Conservation (phyloP, 352 stramenopile species). For the Pythium aquatile region DNA sequence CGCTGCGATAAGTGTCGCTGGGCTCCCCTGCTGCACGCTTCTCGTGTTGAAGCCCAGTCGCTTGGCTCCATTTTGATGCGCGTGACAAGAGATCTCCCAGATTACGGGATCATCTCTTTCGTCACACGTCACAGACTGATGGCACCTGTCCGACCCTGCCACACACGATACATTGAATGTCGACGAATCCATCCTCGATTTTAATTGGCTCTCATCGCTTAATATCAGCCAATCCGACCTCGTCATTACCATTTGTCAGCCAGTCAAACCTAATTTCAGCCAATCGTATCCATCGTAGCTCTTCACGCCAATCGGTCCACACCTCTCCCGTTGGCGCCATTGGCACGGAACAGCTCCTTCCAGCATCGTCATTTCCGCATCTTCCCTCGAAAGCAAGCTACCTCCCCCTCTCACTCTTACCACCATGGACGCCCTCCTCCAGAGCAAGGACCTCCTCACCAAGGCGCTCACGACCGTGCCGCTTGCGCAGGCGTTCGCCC, state of each 20-base stretch:
- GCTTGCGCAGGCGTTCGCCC: constrained; percentile 51
- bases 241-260: not conserved
- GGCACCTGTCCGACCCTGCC: not conserved
- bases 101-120: not conserved
- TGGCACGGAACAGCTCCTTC: not conserved
- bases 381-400: not conserved
- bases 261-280: not conserved
- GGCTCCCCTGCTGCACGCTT: not conserved
- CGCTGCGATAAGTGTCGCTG: not conserved
- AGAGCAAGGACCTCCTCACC: constrained; percentile 59
- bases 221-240: not conserved
- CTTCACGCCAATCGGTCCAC: not conserved
- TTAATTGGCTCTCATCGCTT: not conserved
- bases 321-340: not conserved
- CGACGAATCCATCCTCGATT: not conserved
- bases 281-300: not conserved
- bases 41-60: not conserved
- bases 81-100: not conserved
- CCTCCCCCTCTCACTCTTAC: not conserved
- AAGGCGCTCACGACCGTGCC: constrained; percentile 58
- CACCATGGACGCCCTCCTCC: constrained; percentile 66
- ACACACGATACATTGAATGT: not conserved
- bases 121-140: constrained; percentile 3
- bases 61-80: not conserved
- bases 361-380: not conserved